Percentiles rank a stretch among this genome's conserved stretches.
These are phyloP conservation scores for Colletotrichum musae DNA, from an alignment of 2,329 filamentous ascomycete species.

Conservation along the genomic window DNA sequence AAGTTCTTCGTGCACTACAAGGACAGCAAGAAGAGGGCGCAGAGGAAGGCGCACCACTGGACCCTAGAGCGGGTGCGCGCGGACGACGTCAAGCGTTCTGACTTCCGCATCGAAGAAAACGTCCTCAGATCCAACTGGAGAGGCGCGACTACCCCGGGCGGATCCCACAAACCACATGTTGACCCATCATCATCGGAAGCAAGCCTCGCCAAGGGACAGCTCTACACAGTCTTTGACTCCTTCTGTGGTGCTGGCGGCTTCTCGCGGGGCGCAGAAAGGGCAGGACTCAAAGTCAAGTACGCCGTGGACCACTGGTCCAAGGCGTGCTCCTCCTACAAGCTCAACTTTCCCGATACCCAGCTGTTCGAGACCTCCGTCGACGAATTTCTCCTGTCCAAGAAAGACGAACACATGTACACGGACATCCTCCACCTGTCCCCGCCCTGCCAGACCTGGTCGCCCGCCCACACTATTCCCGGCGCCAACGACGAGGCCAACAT, in stretches of 20 bases:
- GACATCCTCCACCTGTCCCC: slow-evolving; percentile 84
- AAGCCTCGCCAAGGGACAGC: slow-evolving; percentile 49
- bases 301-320: slow-evolving; percentile 74
- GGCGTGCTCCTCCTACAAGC: slow-evolving; percentile 70
- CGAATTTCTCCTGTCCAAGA: slow-evolving; percentile 60
- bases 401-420: slow-evolving; percentile 56
- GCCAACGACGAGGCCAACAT: slow-evolving; percentile 78
- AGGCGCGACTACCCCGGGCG: slow-evolving; percentile 55
- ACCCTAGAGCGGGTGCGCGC: slow-evolving; percentile 50
- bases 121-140: slow-evolving; percentile 54
- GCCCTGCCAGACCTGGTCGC: slow-evolving; percentile 83
- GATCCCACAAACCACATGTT: slow-evolving; percentile 45
- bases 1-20: slow-evolving; percentile 54
- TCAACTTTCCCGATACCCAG: slow-evolving; percentile 69
- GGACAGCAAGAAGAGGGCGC: slow-evolving; percentile 43
- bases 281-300: slow-evolving; percentile 71
- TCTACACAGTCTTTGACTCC: slow-evolving; percentile 78
- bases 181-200: neutral
- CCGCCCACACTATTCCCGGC: slow-evolving; percentile 74
- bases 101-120: slow-evolving; percentile 50
- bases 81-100: slow-evolving; percentile 48
- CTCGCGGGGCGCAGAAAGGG: slow-evolving; percentile 72
- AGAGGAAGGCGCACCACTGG: slow-evolving; percentile 52
- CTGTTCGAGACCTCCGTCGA: slow-evolving; percentile 64
- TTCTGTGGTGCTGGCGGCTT: slow-evolving; percentile 83